Evolutionary conservation across 2,329 filamentous ascomycete genomes (phyloP), one percentile per base, ranked within the genome.

Genomic region (Pseudocercospora crystallina): DNA sequence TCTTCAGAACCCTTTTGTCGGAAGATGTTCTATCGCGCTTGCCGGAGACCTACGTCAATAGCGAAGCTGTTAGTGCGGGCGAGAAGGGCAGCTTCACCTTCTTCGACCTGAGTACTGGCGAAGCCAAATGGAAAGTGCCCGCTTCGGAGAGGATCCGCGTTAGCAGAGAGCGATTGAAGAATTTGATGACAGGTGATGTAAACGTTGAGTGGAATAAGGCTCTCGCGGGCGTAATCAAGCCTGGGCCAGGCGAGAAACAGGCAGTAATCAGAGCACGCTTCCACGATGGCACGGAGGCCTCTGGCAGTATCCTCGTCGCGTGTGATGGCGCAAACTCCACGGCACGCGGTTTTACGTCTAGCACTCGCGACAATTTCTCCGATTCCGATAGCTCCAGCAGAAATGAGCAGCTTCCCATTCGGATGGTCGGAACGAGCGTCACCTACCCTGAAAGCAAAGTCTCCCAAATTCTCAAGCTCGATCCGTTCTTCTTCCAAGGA

Each of bases 401-500:
- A 20, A 45, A 51, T 37, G 29, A 73, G 29, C 62, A 70, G 5
- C 64, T 83, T 8, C 79, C 79, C 1, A 69, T 81, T 3, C 68
- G 76, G 5, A 47, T 59, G 26, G 26, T 30, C 61, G 79, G 80
- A 2, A 68, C 73, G 8, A 76, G 72, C 36, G 59, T 76, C 5
- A 57, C 71, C 0, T 71, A 77, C 31, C 67, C 72, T 0, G 63
- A 69, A 0, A 67, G 72, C 12, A 65, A 78, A 34, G 70, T 77
- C 13, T 62, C 65, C 1, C 71, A 72, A 0, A 68, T 80, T 2
- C 68, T 69, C 5, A 66, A 66, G 1, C 70, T 81, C 0, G 80
- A 83, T 46, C 75, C 80, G 0, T 79, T 76, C 36, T 79, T 82
- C 43, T 42, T 53, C 33, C 79, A 82, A 43, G 80, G 80, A 0